These are phyloP conservation scores for Incumbomyces lentus DNA, from an alignment of 2,329 filamentous ascomycete species.

Conservation along the genomic window DNA sequence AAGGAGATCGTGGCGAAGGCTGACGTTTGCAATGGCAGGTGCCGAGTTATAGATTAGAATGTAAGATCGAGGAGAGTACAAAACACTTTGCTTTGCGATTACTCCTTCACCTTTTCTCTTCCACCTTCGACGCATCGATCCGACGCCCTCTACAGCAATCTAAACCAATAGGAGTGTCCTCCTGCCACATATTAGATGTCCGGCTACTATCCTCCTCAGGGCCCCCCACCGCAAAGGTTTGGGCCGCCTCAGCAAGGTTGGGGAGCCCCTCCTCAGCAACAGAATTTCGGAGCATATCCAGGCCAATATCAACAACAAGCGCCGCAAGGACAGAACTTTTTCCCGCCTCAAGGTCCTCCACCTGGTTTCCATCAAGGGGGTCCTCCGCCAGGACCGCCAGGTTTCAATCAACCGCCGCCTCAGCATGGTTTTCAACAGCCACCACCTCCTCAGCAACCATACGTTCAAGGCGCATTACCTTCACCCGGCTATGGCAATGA, in stretches of 20 bases:
- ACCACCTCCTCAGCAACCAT: conserved; percentile 28
- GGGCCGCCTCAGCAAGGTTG: conserved; percentile 5
- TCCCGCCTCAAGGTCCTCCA: conserved; percentile 24
- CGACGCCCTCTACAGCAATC: neutral
- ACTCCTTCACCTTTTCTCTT: too few species aligned
- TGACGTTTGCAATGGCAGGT: too few species aligned
- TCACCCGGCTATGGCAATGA: conserved; percentile 62
- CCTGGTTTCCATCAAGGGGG: conserved; percentile 10
- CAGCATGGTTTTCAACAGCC: conserved; percentile 26
- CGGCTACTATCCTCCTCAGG: conserved; percentile 5
- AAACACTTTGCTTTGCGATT: too few species aligned
- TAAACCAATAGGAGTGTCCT: too few species aligned
- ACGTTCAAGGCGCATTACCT: conserved; percentile 39
- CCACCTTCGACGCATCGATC: too few species aligned
- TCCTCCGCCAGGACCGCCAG: conserved; percentile 15
- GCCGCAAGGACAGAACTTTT: conserved; percentile 14
- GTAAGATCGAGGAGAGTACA: too few species aligned
- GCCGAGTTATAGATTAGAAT: too few species aligned
- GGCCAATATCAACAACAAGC: conserved; percentile 35
- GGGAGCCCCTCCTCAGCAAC: conserved; percentile 2
- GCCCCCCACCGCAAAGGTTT: conserved; percentile 5
- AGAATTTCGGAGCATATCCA: conserved; percentile 9
- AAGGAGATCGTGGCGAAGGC: too few species aligned
- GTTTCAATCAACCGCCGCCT: conserved; percentile 25
- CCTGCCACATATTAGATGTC: neutral